Evolutionary conservation across 2,329 filamentous ascomycete genomes (phyloP), one percentile per base, ranked within the genome.

Genomic region (Chaetomium strumarium): DNA sequence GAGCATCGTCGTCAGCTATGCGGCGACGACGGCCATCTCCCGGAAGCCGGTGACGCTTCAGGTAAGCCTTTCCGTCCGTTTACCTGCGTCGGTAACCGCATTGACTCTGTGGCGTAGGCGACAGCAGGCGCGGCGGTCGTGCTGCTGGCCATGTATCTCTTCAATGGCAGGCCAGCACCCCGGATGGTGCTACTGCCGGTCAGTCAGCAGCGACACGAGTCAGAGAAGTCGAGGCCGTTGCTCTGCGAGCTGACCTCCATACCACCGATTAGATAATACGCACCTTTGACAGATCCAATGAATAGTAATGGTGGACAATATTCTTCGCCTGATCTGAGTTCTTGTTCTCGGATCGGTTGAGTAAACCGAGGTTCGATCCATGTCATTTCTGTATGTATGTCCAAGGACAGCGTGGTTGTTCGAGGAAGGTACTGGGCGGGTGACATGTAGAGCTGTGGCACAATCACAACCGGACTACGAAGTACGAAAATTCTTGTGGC

Each of bases 1-100:
- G n/a, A 62, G 60, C 49, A 62, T 63, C 20, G 60, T 61, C 2
- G 50, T 63, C 10, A 60, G 61, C 49, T 62, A 58, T 42, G 53
- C 53, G 1, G 56, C 54, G 16, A 60, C 56, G 16, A 51, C 55
- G 9, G 9, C 61, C 16, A 16, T 61, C 5, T 59, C 54, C 39
- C 11, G 43, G 44, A 52, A 47, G 33, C 54, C 56, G 0, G 20
- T 58, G 41, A 58, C 55, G 11, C 24, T 57, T 16, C 58, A 54
- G n/a, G 60, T 62, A 36, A 40, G 58, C 52, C 34, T 49, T 38
- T 24, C 34, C 17, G 5, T 29, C 8, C n/a, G n/a, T 24, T 33
- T n/a, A 20, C 34, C 13, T 24, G 14, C 17, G 9, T 24, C 14
- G 24, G 33, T 36, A 29, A 37, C 29, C 37, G 12, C 16, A 3